A percentile compares a stretch with the other conserved stretches of the same genome.
Conservation (phyloP, 2,329 filamentous ascomycete genomes). For the Ophiostoma ulmi region DNA sequence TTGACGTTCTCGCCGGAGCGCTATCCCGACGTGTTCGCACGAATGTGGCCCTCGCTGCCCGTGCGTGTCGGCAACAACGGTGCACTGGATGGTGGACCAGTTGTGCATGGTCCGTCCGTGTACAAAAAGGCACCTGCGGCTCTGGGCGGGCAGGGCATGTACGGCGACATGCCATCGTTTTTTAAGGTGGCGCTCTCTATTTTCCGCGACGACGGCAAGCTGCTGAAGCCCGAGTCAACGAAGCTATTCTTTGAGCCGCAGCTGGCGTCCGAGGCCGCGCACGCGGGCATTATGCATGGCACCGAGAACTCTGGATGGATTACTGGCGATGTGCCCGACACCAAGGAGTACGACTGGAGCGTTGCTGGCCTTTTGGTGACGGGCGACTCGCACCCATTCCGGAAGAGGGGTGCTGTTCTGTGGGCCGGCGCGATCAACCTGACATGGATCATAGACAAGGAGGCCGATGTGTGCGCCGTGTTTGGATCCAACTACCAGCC, state of each 20-base stretch:
- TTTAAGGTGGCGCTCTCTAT: slow-evolving; percentile 44
- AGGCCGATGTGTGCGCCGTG: slow-evolving; percentile 39
- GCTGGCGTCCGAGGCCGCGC: slow-evolving; percentile 33
- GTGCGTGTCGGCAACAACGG: slow-evolving; percentile 24
- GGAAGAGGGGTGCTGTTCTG: slow-evolving; percentile 38
- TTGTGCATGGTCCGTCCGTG: slow-evolving; percentile 16
- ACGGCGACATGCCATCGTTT: slow-evolving; percentile 39
- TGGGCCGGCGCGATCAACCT: slow-evolving; percentile 46
- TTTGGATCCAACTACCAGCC: slow-evolving; percentile 42
- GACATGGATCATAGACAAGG: slow-evolving; percentile 39
- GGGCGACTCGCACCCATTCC: slow-evolving; percentile 35
- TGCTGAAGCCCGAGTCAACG: slow-evolving; percentile 37
- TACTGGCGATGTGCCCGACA: slow-evolving; percentile 32
- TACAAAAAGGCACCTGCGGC: slow-evolving; percentile 14
- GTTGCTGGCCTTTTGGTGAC: slow-evolving; percentile 41
- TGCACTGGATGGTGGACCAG: slow-evolving; percentile 20
- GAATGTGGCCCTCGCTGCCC: slow-evolving; percentile 25
- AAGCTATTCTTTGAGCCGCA: slow-evolving; percentile 46
- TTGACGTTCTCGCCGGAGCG: slow-evolving; percentile 26
- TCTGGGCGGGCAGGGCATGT: slow-evolving; percentile 37
- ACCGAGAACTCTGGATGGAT: slow-evolving; percentile 31
- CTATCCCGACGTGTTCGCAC: slow-evolving; percentile 22
- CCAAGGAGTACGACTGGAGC: slow-evolving; percentile 39
- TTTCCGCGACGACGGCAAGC: slow-evolving; percentile 44
- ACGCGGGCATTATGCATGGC: slow-evolving; percentile 29